A percentile compares a stretch with the other conserved stretches of the same genome.
These are phyloP conservation scores for Auxenochlorella pyrenoidosa DNA, from an alignment of 139 green algal species.

Conservation along the genomic window DNA sequence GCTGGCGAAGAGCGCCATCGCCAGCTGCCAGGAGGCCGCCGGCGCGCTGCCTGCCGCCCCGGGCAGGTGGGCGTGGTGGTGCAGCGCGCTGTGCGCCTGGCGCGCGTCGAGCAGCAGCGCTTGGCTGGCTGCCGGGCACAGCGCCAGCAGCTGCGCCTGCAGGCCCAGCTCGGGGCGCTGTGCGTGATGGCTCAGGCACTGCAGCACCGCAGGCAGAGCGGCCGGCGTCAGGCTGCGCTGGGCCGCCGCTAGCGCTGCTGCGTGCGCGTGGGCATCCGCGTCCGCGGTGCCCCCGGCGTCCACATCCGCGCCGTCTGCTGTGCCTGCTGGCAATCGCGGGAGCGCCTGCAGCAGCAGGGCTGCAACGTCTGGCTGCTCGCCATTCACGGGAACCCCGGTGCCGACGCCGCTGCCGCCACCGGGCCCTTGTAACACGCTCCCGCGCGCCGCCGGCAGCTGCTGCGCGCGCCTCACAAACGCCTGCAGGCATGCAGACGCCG, in stretches of 20 bases:
- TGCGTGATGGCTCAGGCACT: neutral
- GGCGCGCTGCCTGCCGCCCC: neutral
- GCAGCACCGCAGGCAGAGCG: neutral
- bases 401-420: neutral
- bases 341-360: neutral
- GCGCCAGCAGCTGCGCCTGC: neutral
- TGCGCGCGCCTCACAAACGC: neutral
- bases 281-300: neutral
- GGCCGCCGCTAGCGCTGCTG: neutral
- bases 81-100: conserved; percentile 2
- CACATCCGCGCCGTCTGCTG: neutral
- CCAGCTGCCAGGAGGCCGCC: conserved; percentile 17
- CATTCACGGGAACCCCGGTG: no score
- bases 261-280: neutral
- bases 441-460: neutral
- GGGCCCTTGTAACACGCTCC: neutral
- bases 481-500: neutral
- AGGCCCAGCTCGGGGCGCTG: neutral
- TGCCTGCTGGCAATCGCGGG: no score
- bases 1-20: conserved; percentile 7
- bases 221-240: conserved; percentile 19
- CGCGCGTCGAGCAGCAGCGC: neutral
- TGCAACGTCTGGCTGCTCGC: neutral
- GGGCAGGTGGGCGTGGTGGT: neutral
- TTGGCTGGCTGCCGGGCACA: neutral